Base-by-base conservation (phyloP, 208 protist species). In the Sergeia podlipaevii region DNA sequence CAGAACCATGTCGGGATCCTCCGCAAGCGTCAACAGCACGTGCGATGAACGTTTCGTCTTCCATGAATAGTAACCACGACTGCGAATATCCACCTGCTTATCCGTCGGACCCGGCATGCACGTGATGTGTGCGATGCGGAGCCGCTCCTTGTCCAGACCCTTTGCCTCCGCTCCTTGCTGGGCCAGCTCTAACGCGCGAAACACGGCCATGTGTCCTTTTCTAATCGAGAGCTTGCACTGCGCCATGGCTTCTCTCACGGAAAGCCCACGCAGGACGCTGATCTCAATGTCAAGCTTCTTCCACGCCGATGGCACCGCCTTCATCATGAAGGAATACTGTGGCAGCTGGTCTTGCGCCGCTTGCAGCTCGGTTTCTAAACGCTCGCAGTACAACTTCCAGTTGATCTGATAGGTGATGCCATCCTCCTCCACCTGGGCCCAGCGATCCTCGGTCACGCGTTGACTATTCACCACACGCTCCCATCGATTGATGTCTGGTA, bases 271-370 rank as follows among this genome's bases (percentile, higher is more conserved):
- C 20, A 93, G 48, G 20, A 90, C 75, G 54, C 77, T 86, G 42
- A 93, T 70, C 45, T 91, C 80, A 57, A 96, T 90, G 52, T 96
- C 89, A 41, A 96, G 50, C 60, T 96, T 96, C 68, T 93, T 93
- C 89, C 89, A 96, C 11, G 67, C 60, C n/a, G 82, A 85, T 10
- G 89, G 89, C 6, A 88, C 83, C n/a, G 83, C 80, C 23, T 85
- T 81, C 80, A 96, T 91, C 26, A 85, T 50, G 24, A 92, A 65
- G 28, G 70, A 80, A 51, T 86, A 93, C 65, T 92, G 82, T n/a
- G 85, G 89, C 49, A 96, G 60, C 49, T 76, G 68, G 36, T 96
- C 84, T 50, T 88, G 78, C 32, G 83, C 73, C 27, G 65, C 80
- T 50, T 82, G 72, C 46, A 96, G 78, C 54, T 96, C 89, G 23